Evolutionary conservation across 1,284 basidiomycete species (phyloP).

Genomic region (Kalmanozyma brasiliensis): DNA sequence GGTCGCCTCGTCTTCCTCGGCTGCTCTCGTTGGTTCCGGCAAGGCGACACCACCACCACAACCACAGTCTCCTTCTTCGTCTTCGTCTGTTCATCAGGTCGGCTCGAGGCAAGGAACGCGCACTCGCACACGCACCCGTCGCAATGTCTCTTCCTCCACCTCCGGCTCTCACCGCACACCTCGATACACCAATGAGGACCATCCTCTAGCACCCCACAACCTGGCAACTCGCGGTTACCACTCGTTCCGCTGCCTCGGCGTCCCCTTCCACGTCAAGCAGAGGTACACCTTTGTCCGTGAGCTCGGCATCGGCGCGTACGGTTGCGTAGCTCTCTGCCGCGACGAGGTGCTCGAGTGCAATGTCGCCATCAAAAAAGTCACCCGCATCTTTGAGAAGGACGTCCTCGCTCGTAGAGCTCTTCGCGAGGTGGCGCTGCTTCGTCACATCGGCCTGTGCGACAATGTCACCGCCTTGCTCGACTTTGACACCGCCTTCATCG

Average conservation of each 20-base stretch:
- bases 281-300: constrained; percentile 64
- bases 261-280: constrained; percentile 65
- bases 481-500: constrained; percentile 66
- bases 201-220: constrained; percentile 62
- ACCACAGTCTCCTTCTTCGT: constrained; percentile 21
- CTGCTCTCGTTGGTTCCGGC: constrained; percentile 18
- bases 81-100: constrained; percentile 46
- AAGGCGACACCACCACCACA: constrained; percentile 28
- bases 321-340: constrained; percentile 63
- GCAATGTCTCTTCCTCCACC: constrained; percentile 45
- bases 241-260: constrained; percentile 62
- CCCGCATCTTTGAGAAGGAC: constrained; percentile 65
- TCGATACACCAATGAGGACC: constrained; percentile 57
- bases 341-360: constrained; percentile 61
- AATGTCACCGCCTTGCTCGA: constrained; percentile 64
- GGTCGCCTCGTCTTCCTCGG: constrained; percentile 9
- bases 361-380: constrained; percentile 67
- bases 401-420: constrained; percentile 63
- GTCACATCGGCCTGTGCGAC: constrained; percentile 58
- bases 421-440: constrained; percentile 61
- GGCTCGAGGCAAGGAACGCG: constrained; percentile 52
- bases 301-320: constrained; percentile 66
- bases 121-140: constrained; percentile 51
- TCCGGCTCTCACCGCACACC: constrained; percentile 34
- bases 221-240: constrained; percentile 63